Base-by-base conservation (phyloP, 805 yeast genomes). In the Candida germanica region DNA sequence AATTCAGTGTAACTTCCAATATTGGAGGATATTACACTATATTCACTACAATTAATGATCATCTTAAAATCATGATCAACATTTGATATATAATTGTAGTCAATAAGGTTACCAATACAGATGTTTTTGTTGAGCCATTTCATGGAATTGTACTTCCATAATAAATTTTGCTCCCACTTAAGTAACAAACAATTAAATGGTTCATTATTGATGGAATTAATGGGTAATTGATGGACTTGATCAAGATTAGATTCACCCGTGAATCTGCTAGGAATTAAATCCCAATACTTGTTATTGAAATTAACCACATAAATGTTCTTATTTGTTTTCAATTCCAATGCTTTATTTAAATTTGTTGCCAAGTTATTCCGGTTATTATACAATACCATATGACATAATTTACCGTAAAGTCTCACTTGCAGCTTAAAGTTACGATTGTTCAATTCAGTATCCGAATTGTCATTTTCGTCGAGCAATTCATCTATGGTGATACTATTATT, bases 41-140 rank as follows among this genome's bases (percentile, higher is more conserved):
- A 72, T 39, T 77, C 85, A 37, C 71, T 69, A 56, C 88, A 83
- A 44, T 71, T 68, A 12, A 81, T 59, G 42, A 72, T 73, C 10
- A 79, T 47, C 27, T 64, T 66, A 77, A 83, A 79, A 17, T 66
- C 55, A 2, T 41, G 42, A 5, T 36, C 26, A 14, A 40, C 29
- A 20, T 34, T 33, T 12, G 32, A 27, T 24, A 58, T 26, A 19
- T 44, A 50, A 35, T 56, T 53, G 41, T 53, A 61, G 38, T 61
- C 64, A 26, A 50, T 46, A 11, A 56, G 43, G 30, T 56, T 63
- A 7, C 69, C 69, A 22, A 62, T 36, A 35, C 59, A 61, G 17
- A 61, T 39, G 26, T 49, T 49, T 18, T 41, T 38, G n/a, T 43
- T 38, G 25, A 55, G 50, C 56, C 58, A 50, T 34, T 49, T 54